Base-by-base conservation (phyloP, 1,139 yeast genomes). In the Hansenula sp. region DNA sequence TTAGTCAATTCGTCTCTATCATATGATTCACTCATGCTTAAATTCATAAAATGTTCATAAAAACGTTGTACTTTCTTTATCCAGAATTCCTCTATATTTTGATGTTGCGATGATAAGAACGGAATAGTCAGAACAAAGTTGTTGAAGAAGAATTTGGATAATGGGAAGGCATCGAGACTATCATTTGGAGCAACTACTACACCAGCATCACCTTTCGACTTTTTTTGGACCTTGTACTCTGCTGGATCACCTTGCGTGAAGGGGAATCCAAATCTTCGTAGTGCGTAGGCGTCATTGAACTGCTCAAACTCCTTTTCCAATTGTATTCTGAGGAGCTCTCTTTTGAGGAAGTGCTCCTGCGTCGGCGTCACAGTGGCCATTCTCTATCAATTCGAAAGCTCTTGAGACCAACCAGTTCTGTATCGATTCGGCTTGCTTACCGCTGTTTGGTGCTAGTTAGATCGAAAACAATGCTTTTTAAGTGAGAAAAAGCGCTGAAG, bases 261-360 rank as follows among this genome's bases (percentile, higher is more conserved):
- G 0, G 97, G 97, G 9, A 69, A 69, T 0, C 97, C 97, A 50
- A 90, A 73, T 38, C 71, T 60, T 41, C 82, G 68, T 44, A 88
- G 64, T 37, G 89, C 79, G 30, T 75, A 62, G 39, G 78, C 73
- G 46, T 79, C 77, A 41, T 78, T 73, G 38, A 89, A 64, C 27
- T 62, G 60, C 30, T 66, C 74, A 34, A 88, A 67, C 60, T 90
- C 97, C 8, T 71, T 60, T 21, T 72, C 69, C 29, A 89, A 62
- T 53, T 85, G 75, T 14, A 73, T 66, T 47, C 79, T 75, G 27
- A 90, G 64, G 29, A 90, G 68, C 60, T 84, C 89, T 53, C 94
- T 78, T 62, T 90, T 90, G 42, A 90, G 70, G 59, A 85, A 86
- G 55, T 90, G 97, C 61, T 87, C 95, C 56, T 86, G 83, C 0